A percentile compares a stretch with the other conserved stretches of the same genome.
phyloP scores from a whole-genome alignment of 331 rosid genomes.

The Spiraea crenata region DNA sequence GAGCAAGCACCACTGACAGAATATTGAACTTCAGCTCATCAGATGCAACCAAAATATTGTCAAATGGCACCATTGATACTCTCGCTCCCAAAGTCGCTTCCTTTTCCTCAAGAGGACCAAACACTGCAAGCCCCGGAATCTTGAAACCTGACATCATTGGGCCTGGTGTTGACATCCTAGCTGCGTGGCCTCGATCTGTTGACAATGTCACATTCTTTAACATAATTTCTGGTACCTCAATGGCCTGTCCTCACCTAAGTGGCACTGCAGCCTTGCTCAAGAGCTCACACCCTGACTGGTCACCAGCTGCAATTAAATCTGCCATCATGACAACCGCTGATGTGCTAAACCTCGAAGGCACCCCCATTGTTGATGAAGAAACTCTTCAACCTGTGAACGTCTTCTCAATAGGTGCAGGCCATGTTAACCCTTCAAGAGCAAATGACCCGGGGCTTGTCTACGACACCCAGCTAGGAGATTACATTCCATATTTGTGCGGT shows the following conservation, averaged over 20 bases:
- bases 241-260: slow-evolving; percentile 77
- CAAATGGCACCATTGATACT: slow-evolving; percentile 44
- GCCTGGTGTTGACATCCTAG: slow-evolving; percentile 69
- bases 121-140: slow-evolving; percentile 43
- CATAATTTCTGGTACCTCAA: slow-evolving; percentile 69
- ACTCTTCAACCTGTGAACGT: slow-evolving; percentile 33
- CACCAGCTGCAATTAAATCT: slow-evolving; percentile 74
- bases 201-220: slow-evolving; percentile 32
- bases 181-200: slow-evolving; percentile 61
- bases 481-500: slow-evolving; percentile 70
- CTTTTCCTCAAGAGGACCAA: slow-evolving; percentile 81
- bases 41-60: slow-evolving; percentile 48
- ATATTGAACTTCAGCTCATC: slow-evolving; percentile 38
- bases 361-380: slow-evolving; percentile 43
- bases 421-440: slow-evolving; percentile 62
- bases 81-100: slow-evolving; percentile 49
- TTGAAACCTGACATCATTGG: slow-evolving; percentile 84
- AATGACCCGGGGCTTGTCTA: slow-evolving; percentile 63
- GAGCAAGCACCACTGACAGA: slow-evolving; percentile 65
- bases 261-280: slow-evolving; percentile 70
- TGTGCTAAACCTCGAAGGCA: slow-evolving; percentile 34
- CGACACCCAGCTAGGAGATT: slow-evolving; percentile 47
- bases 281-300: slow-evolving; percentile 80
- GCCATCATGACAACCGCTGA: slow-evolving; percentile 68
- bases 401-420: slow-evolving; percentile 64